Percentiles rank a stretch among this genome's conserved stretches.
Evolutionary conservation across 2,329 filamentous ascomycete species (phyloP).

Genomic region (Pseudopyrenochaeta lycopersici): DNA sequence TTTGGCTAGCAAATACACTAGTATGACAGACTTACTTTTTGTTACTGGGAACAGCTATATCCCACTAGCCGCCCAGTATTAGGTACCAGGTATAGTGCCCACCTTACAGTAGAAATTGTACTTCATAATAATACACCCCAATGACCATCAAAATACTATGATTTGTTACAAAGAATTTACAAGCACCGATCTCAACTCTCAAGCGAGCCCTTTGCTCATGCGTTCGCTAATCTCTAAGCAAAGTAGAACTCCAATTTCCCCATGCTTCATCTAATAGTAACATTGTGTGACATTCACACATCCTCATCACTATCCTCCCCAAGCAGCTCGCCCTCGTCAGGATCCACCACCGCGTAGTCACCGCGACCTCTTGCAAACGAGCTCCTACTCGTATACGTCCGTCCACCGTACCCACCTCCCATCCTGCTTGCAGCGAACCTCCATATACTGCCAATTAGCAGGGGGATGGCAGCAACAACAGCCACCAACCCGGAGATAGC

Average conservation of each 20-base stretch:
- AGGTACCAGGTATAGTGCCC: neutral
- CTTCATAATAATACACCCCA: neutral
- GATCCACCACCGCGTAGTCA: constrained; percentile 89
- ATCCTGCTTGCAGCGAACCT: constrained; percentile 64
- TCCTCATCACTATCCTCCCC: constrained; percentile 96
- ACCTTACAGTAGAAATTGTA: neutral
- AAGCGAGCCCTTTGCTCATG: neutral
- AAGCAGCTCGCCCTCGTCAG: constrained; percentile 92
- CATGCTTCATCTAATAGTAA: neutral
- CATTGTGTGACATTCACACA: constrained; percentile 55
- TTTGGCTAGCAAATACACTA: too few relatives aligned
- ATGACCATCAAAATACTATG: neutral
- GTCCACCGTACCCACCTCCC: constrained; percentile 63
- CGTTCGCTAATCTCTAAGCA: neutral
- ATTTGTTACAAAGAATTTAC: constrained; percentile 24
- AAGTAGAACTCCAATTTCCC: neutral
- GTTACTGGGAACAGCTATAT: too few relatives aligned
- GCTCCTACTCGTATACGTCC: constrained; percentile 85
- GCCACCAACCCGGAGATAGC: constrained; percentile 64
- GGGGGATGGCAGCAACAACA: constrained; percentile 64
- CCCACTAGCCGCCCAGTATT: neutral
- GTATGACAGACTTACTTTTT: too few relatives aligned
- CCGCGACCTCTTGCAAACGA: constrained; percentile 86
- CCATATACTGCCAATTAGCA: constrained; percentile 78
- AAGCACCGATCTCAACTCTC: constrained; percentile 4